Conservation (phyloP, 768 basidiomycete species). For the Pleurotus salmoneostramineus region DNA sequence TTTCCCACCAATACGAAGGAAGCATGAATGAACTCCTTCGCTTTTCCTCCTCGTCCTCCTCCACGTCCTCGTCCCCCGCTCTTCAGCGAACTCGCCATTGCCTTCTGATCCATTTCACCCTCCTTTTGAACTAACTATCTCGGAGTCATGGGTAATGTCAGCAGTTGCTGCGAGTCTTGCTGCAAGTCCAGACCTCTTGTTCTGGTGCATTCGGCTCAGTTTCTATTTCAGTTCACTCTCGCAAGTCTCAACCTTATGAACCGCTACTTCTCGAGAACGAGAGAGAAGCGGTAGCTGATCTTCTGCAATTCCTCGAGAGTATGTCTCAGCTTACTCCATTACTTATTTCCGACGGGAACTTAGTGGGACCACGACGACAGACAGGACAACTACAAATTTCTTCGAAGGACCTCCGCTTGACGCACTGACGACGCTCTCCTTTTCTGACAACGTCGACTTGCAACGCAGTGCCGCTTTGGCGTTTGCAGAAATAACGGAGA, state of each 20-base stretch:
- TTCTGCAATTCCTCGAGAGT: constrained; percentile 98
- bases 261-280: constrained; percentile 88
- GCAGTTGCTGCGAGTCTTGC: constrained; percentile 73
- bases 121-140: background rate
- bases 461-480: constrained; percentile 97
- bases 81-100: background rate
- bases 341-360: background rate
- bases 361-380: constrained; percentile 34
- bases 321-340: constrained; percentile 22
- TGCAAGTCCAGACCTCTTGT: constrained; percentile 8
- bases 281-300: constrained; percentile 95
- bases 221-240: constrained; percentile 59
- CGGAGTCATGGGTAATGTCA: constrained; percentile 63
- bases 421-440: constrained; percentile 94
- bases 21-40: background rate
- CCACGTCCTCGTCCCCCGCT: background rate
- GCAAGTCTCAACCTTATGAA: constrained; percentile 83
- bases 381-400: constrained; percentile 98
- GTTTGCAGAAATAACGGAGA: constrained; percentile 99
- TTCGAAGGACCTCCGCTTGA: constrained; percentile 90
- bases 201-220: constrained; percentile 18
- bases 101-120: constrained; percentile 2
- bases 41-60: background rate
- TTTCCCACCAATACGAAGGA: constrained; percentile 3
- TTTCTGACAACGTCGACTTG: constrained; percentile 98